These are phyloP conservation scores for Penicillium paneum DNA, from an alignment of 2,329 filamentous ascomycete genomes.

Conservation along the genomic window DNA sequence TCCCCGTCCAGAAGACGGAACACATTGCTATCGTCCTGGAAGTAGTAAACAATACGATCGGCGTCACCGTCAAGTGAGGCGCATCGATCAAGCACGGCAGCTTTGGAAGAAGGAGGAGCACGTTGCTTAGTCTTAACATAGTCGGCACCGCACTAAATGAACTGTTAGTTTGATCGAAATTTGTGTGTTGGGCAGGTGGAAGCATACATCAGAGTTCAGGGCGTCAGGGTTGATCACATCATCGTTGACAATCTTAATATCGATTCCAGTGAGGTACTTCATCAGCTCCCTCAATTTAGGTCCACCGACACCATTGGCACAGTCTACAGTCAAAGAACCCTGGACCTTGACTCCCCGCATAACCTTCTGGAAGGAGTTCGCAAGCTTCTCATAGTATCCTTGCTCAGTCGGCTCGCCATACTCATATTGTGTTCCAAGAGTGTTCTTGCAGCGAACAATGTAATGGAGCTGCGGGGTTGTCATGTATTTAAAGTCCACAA, in stretches of 20 bases:
- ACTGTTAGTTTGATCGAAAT: conserved; percentile 16
- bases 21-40: conserved; percentile 72
- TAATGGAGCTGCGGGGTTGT: conserved; percentile 99
- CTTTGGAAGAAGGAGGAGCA: conserved; percentile 78
- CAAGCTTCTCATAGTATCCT: conserved; percentile 93
- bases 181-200: background rate
- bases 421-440: conserved; percentile 76
- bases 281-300: conserved; percentile 84
- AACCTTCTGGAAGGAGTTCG: conserved; percentile 76
- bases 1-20: conserved; percentile 96
- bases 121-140: conserved; percentile 97
- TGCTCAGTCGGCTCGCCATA: conserved; percentile 87
- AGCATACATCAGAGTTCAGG: conserved; percentile 77
- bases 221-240: conserved; percentile 85
- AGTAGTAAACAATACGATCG: conserved; percentile 94
- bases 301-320: conserved; percentile 93
- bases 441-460: conserved; percentile 90
- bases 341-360: conserved; percentile 72
- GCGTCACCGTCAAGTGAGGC: conserved; percentile 94
- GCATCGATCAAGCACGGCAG: conserved; percentile 70
- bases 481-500: conserved; percentile 81
- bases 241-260: conserved; percentile 88
- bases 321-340: conserved; percentile 80
- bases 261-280: conserved; percentile 73
- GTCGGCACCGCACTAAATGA: conserved; percentile 77